Evolutionary conservation across 805 yeast species (phyloP), one percentile per base, ranked within the genome.

Genomic region (Candida insectalens): DNA sequence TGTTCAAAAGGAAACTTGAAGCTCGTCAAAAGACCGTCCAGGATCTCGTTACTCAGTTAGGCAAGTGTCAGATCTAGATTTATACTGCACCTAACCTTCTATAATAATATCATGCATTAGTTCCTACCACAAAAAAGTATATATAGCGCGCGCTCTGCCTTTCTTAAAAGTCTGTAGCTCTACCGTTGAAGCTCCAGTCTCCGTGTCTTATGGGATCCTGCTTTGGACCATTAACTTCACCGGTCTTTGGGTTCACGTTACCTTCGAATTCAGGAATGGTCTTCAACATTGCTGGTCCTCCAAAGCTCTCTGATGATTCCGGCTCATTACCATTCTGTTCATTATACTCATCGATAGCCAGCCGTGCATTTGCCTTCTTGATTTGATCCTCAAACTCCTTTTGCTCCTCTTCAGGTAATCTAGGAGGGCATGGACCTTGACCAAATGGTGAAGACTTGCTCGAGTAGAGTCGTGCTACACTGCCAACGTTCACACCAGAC

Each of bases 221-320:
- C 51, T 92, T 92, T 18, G 98, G 98, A 0, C 98, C 98, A 31
- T 95, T 95, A 16, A 80, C 67, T 59, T 92, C 98, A 3, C 98
- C 98, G 1, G 98, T 92, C 37, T 65, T 70, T 0, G 98, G 98
- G 52, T 92, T 92, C 13, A 69, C 75, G 41, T 87, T 88, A 2
- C 98, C 98, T 57, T 88, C 95, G 52, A 92, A 92, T 50, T 92
- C 98, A 2, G 96, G 95, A 35, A 87, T 78, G 3, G 87, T 78
- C 55, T 80, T 75, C 53, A 81, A 68, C 43, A 67, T 74, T 36
- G 74, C 13, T n/a, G 35, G 26, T 4, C 30, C 25, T 10, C 19
- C n/a, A n/a, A 8, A 17, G 9, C n/a, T 8, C 19, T 20, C 14
- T 10, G 30, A n/a, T 17, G 35, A 16, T 14, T 20, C 19, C n/a